phyloP scores from a whole-genome alignment of 164 flowering plant species.

The Magnolia sinica region DNA sequence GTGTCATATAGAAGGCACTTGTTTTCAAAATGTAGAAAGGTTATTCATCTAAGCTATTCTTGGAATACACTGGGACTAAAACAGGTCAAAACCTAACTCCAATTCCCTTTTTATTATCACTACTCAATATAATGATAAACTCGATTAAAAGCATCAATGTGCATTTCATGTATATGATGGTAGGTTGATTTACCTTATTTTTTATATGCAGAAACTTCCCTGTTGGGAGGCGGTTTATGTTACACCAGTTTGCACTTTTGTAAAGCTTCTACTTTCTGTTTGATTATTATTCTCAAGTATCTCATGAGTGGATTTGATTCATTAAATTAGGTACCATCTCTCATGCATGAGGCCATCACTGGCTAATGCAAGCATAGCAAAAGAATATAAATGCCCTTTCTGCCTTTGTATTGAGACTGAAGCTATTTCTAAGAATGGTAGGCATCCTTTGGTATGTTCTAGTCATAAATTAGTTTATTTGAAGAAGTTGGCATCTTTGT shows the following conservation, averaged over 20 bases:
- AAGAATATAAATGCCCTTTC: conserved; percentile 42
- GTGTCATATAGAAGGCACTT: too few relatives aligned
- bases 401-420: conserved; percentile 48
- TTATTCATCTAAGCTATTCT: too few relatives aligned
- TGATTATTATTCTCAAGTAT: not conserved
- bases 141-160: too few relatives aligned
- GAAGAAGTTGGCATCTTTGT: not conserved
- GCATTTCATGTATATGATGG: too few relatives aligned
- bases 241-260: not conserved
- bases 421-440: conserved; percentile 27
- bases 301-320: conserved; percentile 9
- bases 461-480: not conserved
- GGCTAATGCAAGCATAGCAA: conserved; percentile 16
- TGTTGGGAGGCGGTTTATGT: too few relatives aligned
- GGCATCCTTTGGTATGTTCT: conserved; percentile 44
- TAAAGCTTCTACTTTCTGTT: not conserved
- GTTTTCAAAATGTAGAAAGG: too few relatives aligned
- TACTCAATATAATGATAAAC: too few relatives aligned
- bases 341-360: conserved; percentile 36
- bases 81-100: too few relatives aligned
- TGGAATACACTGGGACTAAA: too few relatives aligned
- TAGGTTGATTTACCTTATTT: too few relatives aligned
- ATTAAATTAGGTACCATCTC: conserved; percentile 59
- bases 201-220: too few relatives aligned
- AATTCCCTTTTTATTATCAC: too few relatives aligned